Evolutionary conservation across 345 rosid genomes (phyloP).

Genomic region (Camelina laxa): DNA sequence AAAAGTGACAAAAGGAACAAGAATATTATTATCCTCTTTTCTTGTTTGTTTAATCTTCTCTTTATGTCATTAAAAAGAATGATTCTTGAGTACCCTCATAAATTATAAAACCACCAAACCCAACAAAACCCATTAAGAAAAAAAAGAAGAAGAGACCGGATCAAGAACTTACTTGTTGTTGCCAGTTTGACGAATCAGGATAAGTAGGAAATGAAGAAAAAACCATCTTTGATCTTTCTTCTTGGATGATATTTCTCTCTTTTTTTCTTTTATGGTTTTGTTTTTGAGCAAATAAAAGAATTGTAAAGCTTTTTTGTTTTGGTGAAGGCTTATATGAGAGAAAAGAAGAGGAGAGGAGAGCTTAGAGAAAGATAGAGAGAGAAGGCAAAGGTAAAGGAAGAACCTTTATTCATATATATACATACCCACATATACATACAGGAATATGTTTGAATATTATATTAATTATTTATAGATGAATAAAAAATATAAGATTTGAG

Average conservation of each 20-base stretch:
- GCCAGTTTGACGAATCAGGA: slow-evolving; percentile 50
- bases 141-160: not conserved
- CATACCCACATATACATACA: slow-evolving; percentile 13
- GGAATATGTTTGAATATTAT: slow-evolving; percentile 29
- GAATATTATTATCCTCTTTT: slow-evolving; percentile 44
- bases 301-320: slow-evolving; percentile 35
- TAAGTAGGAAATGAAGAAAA: slow-evolving; percentile 45
- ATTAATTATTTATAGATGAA: not conserved
- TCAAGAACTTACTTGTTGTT: slow-evolving; percentile 47
- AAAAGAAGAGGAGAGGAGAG: slow-evolving; percentile 37
- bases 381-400: slow-evolving; percentile 45
- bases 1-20: slow-evolving; percentile 47
- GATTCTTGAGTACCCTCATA: slow-evolving; percentile 17
- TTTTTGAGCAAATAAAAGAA: slow-evolving; percentile 34
- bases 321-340: slow-evolving; percentile 42
- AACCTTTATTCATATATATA: slow-evolving; percentile 46
- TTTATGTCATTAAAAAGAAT: not conserved
- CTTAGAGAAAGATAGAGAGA: slow-evolving; percentile 40
- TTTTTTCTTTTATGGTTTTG: slow-evolving; percentile 12
- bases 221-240: slow-evolving; percentile 45
- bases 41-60: slow-evolving; percentile 28
- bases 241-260: slow-evolving; percentile 37
- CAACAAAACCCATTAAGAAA: not conserved
- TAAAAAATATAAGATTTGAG: slow-evolving; percentile 27
- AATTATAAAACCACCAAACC: slow-evolving; percentile 9